phyloP scores from a whole-genome alignment of 192 early-diverging fungal species.

The Gonapodya prolifera region DNA sequence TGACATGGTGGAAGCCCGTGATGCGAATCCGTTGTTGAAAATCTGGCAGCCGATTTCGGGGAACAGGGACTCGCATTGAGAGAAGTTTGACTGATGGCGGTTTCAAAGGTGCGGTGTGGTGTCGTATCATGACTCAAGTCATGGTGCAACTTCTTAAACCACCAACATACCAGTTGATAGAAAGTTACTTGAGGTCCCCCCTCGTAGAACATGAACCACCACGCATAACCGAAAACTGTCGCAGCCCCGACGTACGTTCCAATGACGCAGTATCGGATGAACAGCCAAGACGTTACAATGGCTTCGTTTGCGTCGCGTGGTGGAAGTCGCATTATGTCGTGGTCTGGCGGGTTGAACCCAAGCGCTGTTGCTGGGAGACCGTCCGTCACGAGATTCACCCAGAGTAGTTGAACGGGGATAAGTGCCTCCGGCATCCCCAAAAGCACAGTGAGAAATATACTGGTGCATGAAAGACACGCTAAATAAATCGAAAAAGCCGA shows the following conservation, averaged over 20 bases:
- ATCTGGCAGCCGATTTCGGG: slow-evolving; percentile 88
- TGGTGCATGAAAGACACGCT: slow-evolving; percentile 8
- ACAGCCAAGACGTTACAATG: slow-evolving; percentile 87
- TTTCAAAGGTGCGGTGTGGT: slow-evolving; percentile 7
- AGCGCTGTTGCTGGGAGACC: slow-evolving; percentile 94
- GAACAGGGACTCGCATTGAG: slow-evolving; percentile 74
- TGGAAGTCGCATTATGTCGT: slow-evolving; percentile 87
- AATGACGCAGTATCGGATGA: slow-evolving; percentile 86
- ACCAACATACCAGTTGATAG: slow-evolving; percentile 59
- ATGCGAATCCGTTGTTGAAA: slow-evolving; percentile 65
- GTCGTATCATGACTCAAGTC: slow-evolving; percentile 1
- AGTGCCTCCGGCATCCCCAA: slow-evolving; percentile 95
- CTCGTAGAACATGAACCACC: slow-evolving; percentile 95
- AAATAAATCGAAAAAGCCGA: neutral
- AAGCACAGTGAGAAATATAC: slow-evolving; percentile 92
- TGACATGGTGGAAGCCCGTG: slow-evolving; percentile 87
- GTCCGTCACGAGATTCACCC: slow-evolving; percentile 98
- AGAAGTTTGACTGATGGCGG: slow-evolving; percentile 66
- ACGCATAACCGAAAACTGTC: slow-evolving; percentile 92
- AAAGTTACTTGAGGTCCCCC: slow-evolving; percentile 81
- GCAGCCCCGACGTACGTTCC: slow-evolving; percentile 86
- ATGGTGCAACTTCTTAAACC: too few species aligned
- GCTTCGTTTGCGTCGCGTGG: slow-evolving; percentile 78
- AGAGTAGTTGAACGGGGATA: slow-evolving; percentile 94
- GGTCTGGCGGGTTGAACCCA: slow-evolving; percentile 93